Conservation (phyloP, 345 rosid genomes). For the Fremontodendron californicum region DNA sequence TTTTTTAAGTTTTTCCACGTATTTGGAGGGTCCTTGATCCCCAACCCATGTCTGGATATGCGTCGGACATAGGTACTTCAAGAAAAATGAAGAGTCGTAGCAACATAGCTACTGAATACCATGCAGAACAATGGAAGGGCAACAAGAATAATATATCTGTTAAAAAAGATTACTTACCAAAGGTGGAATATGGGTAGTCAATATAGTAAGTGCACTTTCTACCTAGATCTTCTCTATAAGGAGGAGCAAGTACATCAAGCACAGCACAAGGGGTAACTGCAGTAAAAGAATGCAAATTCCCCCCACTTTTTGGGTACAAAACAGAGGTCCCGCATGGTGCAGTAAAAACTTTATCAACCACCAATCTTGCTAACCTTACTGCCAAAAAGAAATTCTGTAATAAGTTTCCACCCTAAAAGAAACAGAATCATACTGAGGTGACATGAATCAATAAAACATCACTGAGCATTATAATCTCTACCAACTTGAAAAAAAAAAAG, state of each 20-base stretch:
- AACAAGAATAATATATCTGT: background rate
- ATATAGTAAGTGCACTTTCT: conserved; percentile 77
- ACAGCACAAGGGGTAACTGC: conserved; percentile 89
- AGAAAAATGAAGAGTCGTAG: too few species aligned
- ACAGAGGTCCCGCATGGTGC: conserved; percentile 64
- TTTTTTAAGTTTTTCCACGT: too few species aligned
- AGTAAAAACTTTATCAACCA: conserved; percentile 56
- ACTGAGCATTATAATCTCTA: background rate
- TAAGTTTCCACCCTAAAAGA: background rate
- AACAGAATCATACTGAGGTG: background rate
- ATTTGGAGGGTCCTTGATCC: background rate
- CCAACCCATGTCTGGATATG: background rate
- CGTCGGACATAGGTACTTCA: too few species aligned
- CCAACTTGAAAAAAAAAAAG: background rate
- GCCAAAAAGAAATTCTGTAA: conserved; percentile 25
- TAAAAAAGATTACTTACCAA: conserved; percentile 36
- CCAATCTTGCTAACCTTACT: conserved; percentile 70
- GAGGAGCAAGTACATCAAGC: conserved; percentile 87
- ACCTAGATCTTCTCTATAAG: conserved; percentile 72
- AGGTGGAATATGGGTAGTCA: conserved; percentile 67
- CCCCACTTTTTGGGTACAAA: conserved; percentile 75
- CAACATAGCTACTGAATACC: background rate
- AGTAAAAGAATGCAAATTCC: conserved; percentile 92
- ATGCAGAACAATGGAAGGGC: background rate
- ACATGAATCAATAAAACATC: background rate